Conservation (phyloP, 306 rosid species). For the Sindora glabra region DNA sequence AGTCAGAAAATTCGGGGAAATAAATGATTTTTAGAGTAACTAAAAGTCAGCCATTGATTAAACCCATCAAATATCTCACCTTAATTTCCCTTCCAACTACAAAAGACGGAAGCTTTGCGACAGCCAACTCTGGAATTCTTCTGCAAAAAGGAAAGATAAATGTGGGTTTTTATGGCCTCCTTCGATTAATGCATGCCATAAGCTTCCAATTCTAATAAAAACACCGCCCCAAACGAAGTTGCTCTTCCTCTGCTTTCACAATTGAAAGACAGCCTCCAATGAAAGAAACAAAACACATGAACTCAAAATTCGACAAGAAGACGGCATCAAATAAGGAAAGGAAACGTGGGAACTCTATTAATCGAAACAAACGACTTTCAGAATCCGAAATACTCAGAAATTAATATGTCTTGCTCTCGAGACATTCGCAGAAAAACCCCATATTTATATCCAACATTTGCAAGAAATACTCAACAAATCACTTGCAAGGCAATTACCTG, state of each 20-base stretch:
- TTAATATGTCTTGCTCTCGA: not conserved
- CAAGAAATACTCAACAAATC: too few species aligned
- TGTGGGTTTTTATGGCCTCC: not conserved
- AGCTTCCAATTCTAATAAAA: not conserved
- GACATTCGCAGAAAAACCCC: not conserved
- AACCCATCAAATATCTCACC: constrained; percentile 17
- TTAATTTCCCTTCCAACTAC: not conserved
- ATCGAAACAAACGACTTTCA: not conserved
- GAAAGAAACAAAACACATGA: not conserved
- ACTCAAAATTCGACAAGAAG: not conserved
- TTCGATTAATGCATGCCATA: not conserved
- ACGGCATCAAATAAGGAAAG: not conserved
- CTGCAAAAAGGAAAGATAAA: not conserved
- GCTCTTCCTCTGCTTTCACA: not conserved
- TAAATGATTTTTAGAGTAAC: too few species aligned
- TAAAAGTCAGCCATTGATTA: too few species aligned
- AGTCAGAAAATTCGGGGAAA: not conserved
- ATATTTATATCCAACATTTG: constrained; percentile 12
- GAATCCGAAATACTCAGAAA: not conserved
- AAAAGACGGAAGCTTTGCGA: constrained; percentile 14
- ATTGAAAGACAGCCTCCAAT: constrained; percentile 3
- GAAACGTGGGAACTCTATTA: constrained; percentile 11
- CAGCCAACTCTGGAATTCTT: not conserved
- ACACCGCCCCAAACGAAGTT: not conserved
- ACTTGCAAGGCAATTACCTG: not conserved